Conservation (phyloP, 2,329 filamentous ascomycete species). For the Huntiella omanensis region DNA sequence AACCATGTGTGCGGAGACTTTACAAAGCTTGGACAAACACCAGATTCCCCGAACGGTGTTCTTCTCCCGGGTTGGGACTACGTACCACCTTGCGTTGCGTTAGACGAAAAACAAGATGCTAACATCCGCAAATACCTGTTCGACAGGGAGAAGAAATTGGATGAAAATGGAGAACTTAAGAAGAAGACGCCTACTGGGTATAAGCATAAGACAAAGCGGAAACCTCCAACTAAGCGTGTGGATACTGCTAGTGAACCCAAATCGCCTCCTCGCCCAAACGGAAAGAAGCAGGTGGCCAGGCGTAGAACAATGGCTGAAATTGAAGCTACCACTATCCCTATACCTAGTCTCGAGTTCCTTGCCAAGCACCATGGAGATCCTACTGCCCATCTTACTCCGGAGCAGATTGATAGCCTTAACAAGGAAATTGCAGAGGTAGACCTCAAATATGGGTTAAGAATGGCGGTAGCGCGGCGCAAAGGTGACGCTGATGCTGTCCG, state of each 20-base stretch:
- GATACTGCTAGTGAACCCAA: not conserved
- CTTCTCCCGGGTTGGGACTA: not conserved
- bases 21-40: constrained; percentile 8
- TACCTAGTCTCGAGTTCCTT: not conserved
- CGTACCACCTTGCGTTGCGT: too few species aligned
- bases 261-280: too few species aligned
- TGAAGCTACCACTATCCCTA: not conserved
- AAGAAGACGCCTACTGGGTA: not conserved
- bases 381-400: not conserved
- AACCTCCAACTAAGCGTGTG: not conserved
- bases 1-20: constrained; percentile 29
- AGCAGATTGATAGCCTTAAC: not conserved
- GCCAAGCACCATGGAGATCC: constrained; percentile 1
- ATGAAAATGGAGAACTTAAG: not conserved
- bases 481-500: constrained; percentile 18
- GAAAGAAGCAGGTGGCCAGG: not conserved
- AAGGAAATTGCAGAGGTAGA: constrained; percentile 1
- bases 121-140: not conserved
- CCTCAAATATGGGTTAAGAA: not conserved
- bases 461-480: not conserved
- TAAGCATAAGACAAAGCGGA: not conserved
- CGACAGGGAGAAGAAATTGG: not conserved
- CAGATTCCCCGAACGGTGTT: not conserved
- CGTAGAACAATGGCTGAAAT: not conserved
- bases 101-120: too few species aligned